Evolutionary conservation across 441 rosid genomes (phyloP), one percentile per base, ranked within the genome.

Genomic region (Erodium texanum): DNA sequence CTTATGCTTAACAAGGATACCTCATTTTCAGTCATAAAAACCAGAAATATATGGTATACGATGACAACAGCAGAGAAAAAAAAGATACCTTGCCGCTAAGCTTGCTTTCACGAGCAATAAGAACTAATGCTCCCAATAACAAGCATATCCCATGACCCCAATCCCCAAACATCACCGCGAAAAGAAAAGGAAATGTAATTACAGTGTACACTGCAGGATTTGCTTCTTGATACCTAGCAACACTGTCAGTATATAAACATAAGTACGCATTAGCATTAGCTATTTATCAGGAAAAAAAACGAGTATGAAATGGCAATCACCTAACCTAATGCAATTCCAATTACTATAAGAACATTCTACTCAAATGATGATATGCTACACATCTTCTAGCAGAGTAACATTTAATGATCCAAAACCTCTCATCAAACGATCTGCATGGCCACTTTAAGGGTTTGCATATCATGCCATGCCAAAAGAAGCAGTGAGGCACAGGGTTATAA

Each of bases 91-190:
- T 96, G 79, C 89, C 69, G 11, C 93, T 75, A 66, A 94, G 84
- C 79, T 92, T 89, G 84, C 85, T 95, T 78, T 94, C 99, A 76
- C 83, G 77, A 73, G 82, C 24, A 65, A 94, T 70, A 72, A 86
- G 82, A 80, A 66, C 67, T 73, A 86, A 73, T 23, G 97, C 76
- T 66, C 80, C 90, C 78, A 94, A 89, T 41, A 94, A 79, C 78
- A 92, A 72, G 78, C 98, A 94, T 75, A 94, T 86, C 68, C 99
- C 99, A 76, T 92, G 99, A 3, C 99, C 98, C 99, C 98, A 94
- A 70, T 94, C 99, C 76, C 99, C 99, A 75, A 94, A 94, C 99
- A 94, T 94, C 78, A 92, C 90, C 62, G 99, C 99, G 64, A 94
- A 94, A 72, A 94, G 97, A 76, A 94, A 94, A 43, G 99, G 99